A percentile compares a stretch with the other conserved stretches of the same genome.
Conservation (phyloP, 1,284 basidiomycete genomes). For the Mycena citricolor region DNA sequence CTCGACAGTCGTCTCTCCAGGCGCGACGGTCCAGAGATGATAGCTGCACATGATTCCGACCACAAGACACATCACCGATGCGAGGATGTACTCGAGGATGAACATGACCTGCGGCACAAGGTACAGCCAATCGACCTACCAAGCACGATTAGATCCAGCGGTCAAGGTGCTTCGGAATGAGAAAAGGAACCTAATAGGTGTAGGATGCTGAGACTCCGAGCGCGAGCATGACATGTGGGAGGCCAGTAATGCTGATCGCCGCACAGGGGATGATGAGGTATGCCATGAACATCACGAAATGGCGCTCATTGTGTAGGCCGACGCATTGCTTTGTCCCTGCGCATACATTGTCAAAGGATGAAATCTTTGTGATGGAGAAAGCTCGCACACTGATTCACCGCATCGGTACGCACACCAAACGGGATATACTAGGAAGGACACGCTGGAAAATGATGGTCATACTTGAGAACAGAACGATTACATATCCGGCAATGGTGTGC, state of each 20-base stretch:
- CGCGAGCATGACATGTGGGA: conserved; percentile 41
- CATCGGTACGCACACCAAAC: no score
- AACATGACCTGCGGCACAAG: conserved; percentile 69
- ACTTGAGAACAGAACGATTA: conserved; percentile 89
- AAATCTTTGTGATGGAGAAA: conserved; percentile 20
- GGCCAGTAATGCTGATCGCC: conserved; percentile 28
- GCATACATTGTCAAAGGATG: conserved; percentile 1
- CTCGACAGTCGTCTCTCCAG: conserved; percentile 93
- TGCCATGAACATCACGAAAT: conserved; percentile 95
- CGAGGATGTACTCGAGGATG: conserved; percentile 77
- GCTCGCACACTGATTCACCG: no score
- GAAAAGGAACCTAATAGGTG: conserved; percentile 31
- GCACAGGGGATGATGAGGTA: conserved; percentile 50
- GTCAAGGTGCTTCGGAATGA: conserved; percentile 6
- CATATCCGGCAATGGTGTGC: conserved; percentile 96
- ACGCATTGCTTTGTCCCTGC: conserved; percentile 98
- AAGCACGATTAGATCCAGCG: conserved; percentile 24
- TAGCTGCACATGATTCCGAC: conserved; percentile 80
- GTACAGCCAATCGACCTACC: conserved; percentile 59
- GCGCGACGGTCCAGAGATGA: conserved; percentile 75
- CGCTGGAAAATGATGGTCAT: conserved; percentile 94
- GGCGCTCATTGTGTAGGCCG: conserved; percentile 92
- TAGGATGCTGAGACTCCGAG: conserved; percentile 60
- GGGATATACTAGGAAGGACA: no score
- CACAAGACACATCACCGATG: conserved; percentile 73